Conservation (phyloP, 2,329 filamentous ascomycete genomes). For the Arthrobotrys iridis region DNA sequence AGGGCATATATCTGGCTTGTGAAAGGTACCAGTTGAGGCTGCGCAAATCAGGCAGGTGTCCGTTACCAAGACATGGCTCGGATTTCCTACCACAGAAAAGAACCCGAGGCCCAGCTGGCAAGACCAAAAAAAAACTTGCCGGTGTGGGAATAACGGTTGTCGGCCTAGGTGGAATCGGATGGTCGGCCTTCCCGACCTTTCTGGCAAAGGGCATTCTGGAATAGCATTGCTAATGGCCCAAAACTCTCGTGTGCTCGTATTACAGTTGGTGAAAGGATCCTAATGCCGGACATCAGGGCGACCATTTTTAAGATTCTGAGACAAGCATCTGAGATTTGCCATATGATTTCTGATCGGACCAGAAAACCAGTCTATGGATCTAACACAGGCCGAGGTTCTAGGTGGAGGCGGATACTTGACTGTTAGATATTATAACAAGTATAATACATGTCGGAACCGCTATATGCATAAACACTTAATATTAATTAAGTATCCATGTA, state of each 20-base stretch:
- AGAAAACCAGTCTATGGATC: background rate
- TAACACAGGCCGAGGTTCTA: slow-evolving; percentile 38
- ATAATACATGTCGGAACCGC: background rate
- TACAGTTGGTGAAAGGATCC: slow-evolving; percentile 7
- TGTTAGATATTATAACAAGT: background rate
- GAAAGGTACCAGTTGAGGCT: slow-evolving; percentile 50
- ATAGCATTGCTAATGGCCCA: slow-evolving; percentile 13
- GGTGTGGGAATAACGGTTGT: slow-evolving; percentile 8
- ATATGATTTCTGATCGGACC: slow-evolving; percentile 22
- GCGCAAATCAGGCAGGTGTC: slow-evolving; percentile 44
- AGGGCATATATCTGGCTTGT: slow-evolving; percentile 28
- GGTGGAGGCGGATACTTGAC: background rate
- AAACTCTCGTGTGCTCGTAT: slow-evolving; percentile 29
- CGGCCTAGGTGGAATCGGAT: slow-evolving; percentile 10
- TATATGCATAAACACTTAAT: too few relatives aligned
- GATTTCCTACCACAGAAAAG: slow-evolving; percentile 15
- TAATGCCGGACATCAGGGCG: slow-evolving; percentile 20
- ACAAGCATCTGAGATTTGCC: slow-evolving; percentile 47
- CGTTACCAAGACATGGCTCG: slow-evolving; percentile 13
- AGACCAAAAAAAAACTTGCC: background rate
- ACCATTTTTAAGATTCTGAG: slow-evolving; percentile 35
- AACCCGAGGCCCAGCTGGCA: slow-evolving; percentile 5
- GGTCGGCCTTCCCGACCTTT: slow-evolving; percentile 10
- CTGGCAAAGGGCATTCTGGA: background rate
- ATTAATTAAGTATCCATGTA: background rate